Percentiles rank a stretch among this genome's conserved stretches.
Evolutionary conservation across 768 basidiomycete species (phyloP).

Genomic region (Crassisporium funariophilum): DNA sequence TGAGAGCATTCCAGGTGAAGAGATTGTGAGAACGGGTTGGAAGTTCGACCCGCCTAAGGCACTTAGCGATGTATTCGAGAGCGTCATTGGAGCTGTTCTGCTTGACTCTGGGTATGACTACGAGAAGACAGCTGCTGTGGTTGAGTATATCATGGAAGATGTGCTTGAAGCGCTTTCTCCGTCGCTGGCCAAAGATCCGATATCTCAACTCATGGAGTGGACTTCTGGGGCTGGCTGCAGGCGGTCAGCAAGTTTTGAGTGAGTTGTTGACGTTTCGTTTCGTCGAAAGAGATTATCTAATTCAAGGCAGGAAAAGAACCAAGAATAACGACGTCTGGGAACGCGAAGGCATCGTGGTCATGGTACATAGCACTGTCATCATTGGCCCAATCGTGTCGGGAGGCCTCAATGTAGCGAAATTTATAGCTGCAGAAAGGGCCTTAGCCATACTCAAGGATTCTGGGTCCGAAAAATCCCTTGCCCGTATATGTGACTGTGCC

Average conservation of each 20-base stretch:
- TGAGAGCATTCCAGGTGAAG: slow-evolving; percentile 51
- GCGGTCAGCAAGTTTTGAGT: slow-evolving; percentile 35
- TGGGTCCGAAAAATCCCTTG: slow-evolving; percentile 45
- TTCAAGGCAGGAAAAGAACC: slow-evolving; percentile 20
- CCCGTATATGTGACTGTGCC: slow-evolving; percentile 39
- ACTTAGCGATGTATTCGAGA: slow-evolving; percentile 83
- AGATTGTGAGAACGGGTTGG: slow-evolving; percentile 74
- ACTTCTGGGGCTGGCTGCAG: slow-evolving; percentile 58
- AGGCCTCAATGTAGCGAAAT: slow-evolving; percentile 65
- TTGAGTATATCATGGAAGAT: slow-evolving; percentile 66
- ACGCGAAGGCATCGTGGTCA: slow-evolving; percentile 52
- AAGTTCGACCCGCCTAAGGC: slow-evolving; percentile 85
- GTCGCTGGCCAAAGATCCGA: slow-evolving; percentile 66
- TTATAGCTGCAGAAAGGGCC: slow-evolving; percentile 66
- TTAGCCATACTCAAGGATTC: slow-evolving; percentile 52
- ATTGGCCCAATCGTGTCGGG: slow-evolving; percentile 62
- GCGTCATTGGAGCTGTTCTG: slow-evolving; percentile 80
- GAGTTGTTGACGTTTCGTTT: slow-evolving; percentile 9
- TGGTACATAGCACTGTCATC: slow-evolving; percentile 59
- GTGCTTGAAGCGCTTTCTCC: slow-evolving; percentile 63
- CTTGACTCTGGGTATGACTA: slow-evolving; percentile 79
- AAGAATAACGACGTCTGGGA: slow-evolving; percentile 19
- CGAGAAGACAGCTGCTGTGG: slow-evolving; percentile 62
- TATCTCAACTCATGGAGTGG: slow-evolving; percentile 73
- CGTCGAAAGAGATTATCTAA: neutral